These are phyloP conservation scores for Daldinia bambusicola DNA, from an alignment of 495 filamentous ascomycete genomes.

Conservation along the genomic window DNA sequence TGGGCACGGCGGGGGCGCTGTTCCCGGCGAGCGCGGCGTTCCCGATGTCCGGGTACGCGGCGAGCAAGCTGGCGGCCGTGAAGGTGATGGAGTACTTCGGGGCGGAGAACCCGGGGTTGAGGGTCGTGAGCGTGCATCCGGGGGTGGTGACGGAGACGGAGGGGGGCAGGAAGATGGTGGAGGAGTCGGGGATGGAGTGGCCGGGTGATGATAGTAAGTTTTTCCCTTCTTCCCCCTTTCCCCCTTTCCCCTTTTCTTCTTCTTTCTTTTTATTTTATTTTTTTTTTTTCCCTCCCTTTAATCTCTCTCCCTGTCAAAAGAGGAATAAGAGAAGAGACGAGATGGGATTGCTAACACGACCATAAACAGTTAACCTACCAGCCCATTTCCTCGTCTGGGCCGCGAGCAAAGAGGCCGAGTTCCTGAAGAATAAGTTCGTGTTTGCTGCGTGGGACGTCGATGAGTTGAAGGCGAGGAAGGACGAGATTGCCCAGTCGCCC, in stretches of 20 bases:
- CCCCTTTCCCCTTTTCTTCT: background rate
- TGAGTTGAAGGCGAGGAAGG: conserved; percentile 50
- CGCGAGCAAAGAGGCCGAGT: conserved; percentile 50
- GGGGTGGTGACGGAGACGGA: conserved; percentile 53
- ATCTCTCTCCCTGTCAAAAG: background rate
- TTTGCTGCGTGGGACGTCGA: conserved; percentile 61
- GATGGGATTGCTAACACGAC: background rate
- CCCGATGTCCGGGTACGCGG: background rate
- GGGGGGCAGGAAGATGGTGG: conserved; percentile 38
- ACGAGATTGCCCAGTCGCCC: conserved; percentile 34
- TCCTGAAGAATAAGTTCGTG: conserved; percentile 56
- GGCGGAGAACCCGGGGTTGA: conserved; percentile 54
- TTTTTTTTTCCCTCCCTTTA: background rate
- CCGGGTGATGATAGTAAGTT: conserved; percentile 40
- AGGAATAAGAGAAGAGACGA: background rate
- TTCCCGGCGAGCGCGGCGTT: background rate
- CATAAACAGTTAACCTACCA: background rate
- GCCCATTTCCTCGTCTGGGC: conserved; percentile 49
- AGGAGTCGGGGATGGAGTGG: conserved; percentile 34
- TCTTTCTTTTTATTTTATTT: background rate
- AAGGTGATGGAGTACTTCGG: conserved; percentile 11
- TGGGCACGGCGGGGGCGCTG: background rate
- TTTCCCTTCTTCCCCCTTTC: background rate
- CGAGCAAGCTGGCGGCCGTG: background rate
- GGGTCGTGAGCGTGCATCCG: conserved; percentile 56